Evolutionary conservation across 345 rosid genomes (phyloP), one percentile per base, ranked within the genome.

Genomic region (Sisymbrium irio): DNA sequence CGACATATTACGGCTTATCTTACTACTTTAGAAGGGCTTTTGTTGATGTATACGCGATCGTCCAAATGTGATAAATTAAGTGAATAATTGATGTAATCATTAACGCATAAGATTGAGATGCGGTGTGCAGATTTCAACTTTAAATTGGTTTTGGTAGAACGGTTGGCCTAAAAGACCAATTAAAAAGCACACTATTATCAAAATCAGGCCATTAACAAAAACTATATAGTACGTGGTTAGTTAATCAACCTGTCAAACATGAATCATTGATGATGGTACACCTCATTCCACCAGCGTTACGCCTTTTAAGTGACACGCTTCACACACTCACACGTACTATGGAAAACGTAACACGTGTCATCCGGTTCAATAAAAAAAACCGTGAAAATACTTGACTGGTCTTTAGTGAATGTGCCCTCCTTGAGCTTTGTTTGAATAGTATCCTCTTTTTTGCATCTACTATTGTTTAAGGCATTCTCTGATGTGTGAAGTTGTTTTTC

Each of bases 231-330:
- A 25, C 37, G 40, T 49, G 63, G 62, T 72, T 72, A 56, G 56
- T 72, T 63, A 50, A n/a, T 41, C 45, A 18, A 62, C 62, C 62
- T 30, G 18, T 62, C 76, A 19, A 72, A 50, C n/a, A n/a, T 51
- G 25, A 57, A 6, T 15, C 35, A 27, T 6, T 50, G 55, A 53
- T 33, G 62, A 28, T 58, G 22, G 2, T 6, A 59, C 67, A 36
- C 39, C 58, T 22, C 47, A 46, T 47, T 15, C 60, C 39, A 69
- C 65, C 10, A 32, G 40, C 22, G 2, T 30, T 4, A 30, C 0
- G 35, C 8, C 7, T 32, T 33, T 33, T 57, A 35, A 57, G 10
- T 47, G 32, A 49, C 51, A 71, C 40, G 50, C 60, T 37, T 60
- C 50, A 49, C 32, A 12, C 20, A 17, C 40, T 28, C 15, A 5